These are phyloP conservation scores for Yamadazyma dendronema DNA, from an alignment of 1,139 yeast species.

Conservation along the genomic window DNA sequence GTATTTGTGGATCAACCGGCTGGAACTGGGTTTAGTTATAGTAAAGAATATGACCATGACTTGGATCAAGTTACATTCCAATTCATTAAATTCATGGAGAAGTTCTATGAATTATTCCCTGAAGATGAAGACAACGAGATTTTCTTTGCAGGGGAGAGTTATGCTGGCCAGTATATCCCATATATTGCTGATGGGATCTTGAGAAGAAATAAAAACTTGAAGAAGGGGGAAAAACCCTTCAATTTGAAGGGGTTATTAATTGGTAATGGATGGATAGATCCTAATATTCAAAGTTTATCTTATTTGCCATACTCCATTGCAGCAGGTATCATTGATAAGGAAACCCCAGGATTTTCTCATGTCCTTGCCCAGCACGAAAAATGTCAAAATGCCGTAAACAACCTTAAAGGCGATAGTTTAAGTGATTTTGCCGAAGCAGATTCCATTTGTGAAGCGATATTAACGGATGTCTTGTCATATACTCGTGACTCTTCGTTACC, in stretches of 20 bases:
- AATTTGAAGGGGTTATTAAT: conserved; percentile 69
- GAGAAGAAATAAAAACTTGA: conserved; percentile 38
- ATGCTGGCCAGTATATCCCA: conserved; percentile 96
- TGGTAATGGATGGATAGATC: conserved; percentile 98
- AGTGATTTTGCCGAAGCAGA: conserved; percentile 22
- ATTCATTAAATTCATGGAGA: conserved; percentile 62
- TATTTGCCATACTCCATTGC: conserved; percentile 72
- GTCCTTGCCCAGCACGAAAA: conserved; percentile 53
- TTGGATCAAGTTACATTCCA: conserved; percentile 58
- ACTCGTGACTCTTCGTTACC: conserved; percentile 30
- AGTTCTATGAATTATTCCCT: conserved; percentile 72
- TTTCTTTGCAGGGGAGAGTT: conserved; percentile 90
- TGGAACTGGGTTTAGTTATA: conserved; percentile 86
- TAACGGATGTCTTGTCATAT: conserved; percentile 40
- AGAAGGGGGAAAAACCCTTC: conserved; percentile 23
- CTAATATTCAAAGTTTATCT: conserved; percentile 77
- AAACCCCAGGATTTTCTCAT: conserved; percentile 36
- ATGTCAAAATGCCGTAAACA: conserved; percentile 48
- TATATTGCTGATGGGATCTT: conserved; percentile 69
- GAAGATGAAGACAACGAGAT: conserved; percentile 64
- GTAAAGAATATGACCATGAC: conserved; percentile 55
- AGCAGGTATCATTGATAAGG: conserved; percentile 50
- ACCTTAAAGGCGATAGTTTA: conserved; percentile 26
- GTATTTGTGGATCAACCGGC: conserved; percentile 93
- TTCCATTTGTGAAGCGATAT: conserved; percentile 46